Base-by-base conservation (phyloP, 495 filamentous ascomycete genomes). In the Penicillium arizonense region DNA sequence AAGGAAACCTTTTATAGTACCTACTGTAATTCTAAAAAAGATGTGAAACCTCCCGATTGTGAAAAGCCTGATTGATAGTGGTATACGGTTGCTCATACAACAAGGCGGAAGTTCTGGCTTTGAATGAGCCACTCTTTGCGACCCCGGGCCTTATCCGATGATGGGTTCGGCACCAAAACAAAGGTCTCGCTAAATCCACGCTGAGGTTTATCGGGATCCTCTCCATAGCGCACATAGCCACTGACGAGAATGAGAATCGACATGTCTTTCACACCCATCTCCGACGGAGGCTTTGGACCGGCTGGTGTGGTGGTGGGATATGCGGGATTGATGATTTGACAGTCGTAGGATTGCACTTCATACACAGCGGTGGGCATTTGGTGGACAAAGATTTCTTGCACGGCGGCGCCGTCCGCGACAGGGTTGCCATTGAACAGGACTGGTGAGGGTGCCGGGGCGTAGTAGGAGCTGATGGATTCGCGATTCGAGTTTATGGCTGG, bases 111-210 rank as follows among this genome's bases (percentile, higher is more conserved):
- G 43, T 82, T 90, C 70, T 92, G 87, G 44, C 80, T 89, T 52
- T 84, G 78, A 43, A 92, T 83, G 33, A 92, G 66, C 81, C 85
- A 91, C 33, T 73, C 74, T 51, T 70, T 77, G 49, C 63, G 68
- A 41, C 75, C 76, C 50, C 71, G 75, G 37, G 75, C 69, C 24
- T 62, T 72, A 14, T 78, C 73, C 12, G 77, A 69, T 18, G 85
- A 80, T 56, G 79, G 79, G 61, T 92, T 91, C 18, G 90, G 90
- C 26, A 92, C 86, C 37, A 96, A 69, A 2, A 91, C 77, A 55
- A 93, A 84, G 6, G 74, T 83, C 60, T 96, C 90, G 45, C 82
- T 86, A 68, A 95, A 94, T 6, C 76, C 80, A 49, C 80, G 79
- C 63, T 81, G 78, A 10, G 77, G 74, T 14, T 74, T 78, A 30